phyloP scores from a whole-genome alignment of 805 yeast genomes.

The Candida insectalens region DNA sequence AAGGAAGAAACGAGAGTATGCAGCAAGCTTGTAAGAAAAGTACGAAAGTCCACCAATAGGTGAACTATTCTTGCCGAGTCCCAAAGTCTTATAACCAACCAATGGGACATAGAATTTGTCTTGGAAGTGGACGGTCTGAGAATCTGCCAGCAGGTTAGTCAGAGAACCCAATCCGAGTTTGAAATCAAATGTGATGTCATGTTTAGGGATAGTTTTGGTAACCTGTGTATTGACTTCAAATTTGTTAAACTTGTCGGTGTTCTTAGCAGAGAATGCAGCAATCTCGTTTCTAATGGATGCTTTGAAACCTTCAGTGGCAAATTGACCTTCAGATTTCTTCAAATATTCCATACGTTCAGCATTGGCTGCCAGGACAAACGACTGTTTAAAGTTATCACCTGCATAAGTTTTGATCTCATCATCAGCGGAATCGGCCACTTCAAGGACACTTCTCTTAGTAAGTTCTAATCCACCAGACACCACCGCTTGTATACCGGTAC shows the following conservation, averaged over 20 bases:
- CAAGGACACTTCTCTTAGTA: constrained; percentile 44
- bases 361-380: constrained; percentile 33
- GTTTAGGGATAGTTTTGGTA: constrained; percentile 32
- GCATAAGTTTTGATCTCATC: constrained; percentile 48
- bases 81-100: constrained; percentile 2
- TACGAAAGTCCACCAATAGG: constrained; percentile 20
- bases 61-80: not conserved
- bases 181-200: constrained; percentile 39
- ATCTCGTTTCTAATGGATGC: constrained; percentile 36
- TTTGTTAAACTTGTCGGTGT: constrained; percentile 27
- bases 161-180: constrained; percentile 49
- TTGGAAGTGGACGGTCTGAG: constrained; percentile 41
- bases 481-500: constrained; percentile 8
- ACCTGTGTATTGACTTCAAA: constrained; percentile 21
- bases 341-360: constrained; percentile 34
- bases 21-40: constrained; percentile 11
- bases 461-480: constrained; percentile 47
- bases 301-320: constrained; percentile 38
- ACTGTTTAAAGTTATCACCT: constrained; percentile 52
- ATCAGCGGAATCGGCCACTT: constrained; percentile 42
- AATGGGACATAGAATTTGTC: constrained; percentile 56
- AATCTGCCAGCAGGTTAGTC: constrained; percentile 24
- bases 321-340: constrained; percentile 22
- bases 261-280: constrained; percentile 18
- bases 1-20: constrained; percentile 55